Conservation (phyloP, 495 filamentous ascomycete genomes). For the Glutinoglossum americanum region DNA sequence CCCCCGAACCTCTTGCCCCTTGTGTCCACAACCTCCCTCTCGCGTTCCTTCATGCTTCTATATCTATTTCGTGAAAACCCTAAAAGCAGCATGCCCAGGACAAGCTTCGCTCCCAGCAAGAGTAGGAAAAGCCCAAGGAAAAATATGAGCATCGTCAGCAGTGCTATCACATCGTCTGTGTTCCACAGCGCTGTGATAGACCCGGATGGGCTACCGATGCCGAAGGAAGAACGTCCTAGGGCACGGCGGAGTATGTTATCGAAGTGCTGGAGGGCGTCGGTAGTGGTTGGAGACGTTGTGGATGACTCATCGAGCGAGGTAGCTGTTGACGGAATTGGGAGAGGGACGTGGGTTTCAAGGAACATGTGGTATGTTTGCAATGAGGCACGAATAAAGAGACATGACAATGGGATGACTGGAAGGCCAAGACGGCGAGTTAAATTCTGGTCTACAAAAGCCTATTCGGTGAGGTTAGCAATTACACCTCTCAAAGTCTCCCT, state of each 20-base stretch:
- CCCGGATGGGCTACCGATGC: constrained; percentile 21
- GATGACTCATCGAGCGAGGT: constrained; percentile 37
- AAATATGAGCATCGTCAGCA: constrained; percentile 52
- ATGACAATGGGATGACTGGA: constrained; percentile 77
- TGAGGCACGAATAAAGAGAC: constrained; percentile 84
- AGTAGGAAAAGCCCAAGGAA: constrained; percentile 60
- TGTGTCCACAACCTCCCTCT: constrained; percentile 35
- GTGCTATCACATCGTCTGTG: constrained; percentile 45
- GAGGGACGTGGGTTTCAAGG: constrained; percentile 60
- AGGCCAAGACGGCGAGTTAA: constrained; percentile 78
- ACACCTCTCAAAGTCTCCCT: not conserved
- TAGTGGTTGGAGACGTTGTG: constrained; percentile 41
- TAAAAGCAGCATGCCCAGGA: constrained; percentile 66
- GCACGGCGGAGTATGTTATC: constrained; percentile 54
- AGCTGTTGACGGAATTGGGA: constrained; percentile 43
- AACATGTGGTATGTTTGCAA: constrained; percentile 99
- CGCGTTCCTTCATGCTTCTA: constrained; percentile 51
- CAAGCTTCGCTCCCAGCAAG: constrained; percentile 56
- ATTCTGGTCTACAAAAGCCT: constrained; percentile 78
- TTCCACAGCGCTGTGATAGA: constrained; percentile 19
- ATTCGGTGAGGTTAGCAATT: constrained; percentile 4
- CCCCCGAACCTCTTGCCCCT: constrained; percentile 54
- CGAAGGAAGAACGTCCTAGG: constrained; percentile 40
- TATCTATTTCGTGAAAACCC: constrained; percentile 56
- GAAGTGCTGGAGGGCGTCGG: constrained; percentile 49